Evolutionary conservation across 2,329 filamentous ascomycete species (phyloP).

Genomic region (Phialocephala subalpina): DNA sequence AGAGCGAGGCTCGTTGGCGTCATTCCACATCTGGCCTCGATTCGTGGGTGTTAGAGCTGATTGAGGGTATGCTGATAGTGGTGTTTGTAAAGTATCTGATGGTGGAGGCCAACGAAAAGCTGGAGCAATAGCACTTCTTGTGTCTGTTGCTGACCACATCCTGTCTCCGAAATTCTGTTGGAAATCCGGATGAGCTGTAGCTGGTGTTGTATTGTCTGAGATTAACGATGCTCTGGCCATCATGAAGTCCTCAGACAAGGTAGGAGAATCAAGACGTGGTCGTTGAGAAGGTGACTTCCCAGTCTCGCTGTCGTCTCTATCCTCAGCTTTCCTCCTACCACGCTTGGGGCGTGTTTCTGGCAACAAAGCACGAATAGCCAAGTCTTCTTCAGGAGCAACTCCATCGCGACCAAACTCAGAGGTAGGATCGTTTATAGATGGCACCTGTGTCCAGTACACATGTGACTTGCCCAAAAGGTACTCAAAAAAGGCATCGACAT

Average conservation of each 20-base stretch:
- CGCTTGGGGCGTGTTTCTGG: slow-evolving; percentile 75
- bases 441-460: slow-evolving; percentile 81
- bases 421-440: slow-evolving; percentile 67
- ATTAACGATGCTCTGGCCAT: slow-evolving; percentile 45
- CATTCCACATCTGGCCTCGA: slow-evolving; percentile 48
- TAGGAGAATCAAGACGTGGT: slow-evolving; percentile 65
- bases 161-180: slow-evolving; percentile 36
- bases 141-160: slow-evolving; percentile 40
- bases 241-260: slow-evolving; percentile 50
- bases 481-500: slow-evolving; percentile 93
- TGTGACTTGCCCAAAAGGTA: slow-evolving; percentile 82
- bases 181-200: slow-evolving; percentile 45
- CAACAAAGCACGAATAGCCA: slow-evolving; percentile 83
- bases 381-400: slow-evolving; percentile 85
- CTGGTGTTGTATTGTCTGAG: slow-evolving; percentile 48
- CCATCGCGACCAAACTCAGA: slow-evolving; percentile 77
- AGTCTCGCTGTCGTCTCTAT: slow-evolving; percentile 61
- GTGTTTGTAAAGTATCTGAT: slow-evolving; percentile 63
- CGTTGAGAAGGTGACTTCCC: slow-evolving; percentile 63
- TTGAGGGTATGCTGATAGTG: slow-evolving; percentile 75
- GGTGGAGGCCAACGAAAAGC: slow-evolving; percentile 46
- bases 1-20: slow-evolving; percentile 71
- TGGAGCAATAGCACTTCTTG: slow-evolving; percentile 38
- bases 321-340: slow-evolving; percentile 68
- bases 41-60: slow-evolving; percentile 77